Evolutionary conservation across 2,329 filamentous ascomycete species (phyloP), one percentile per base, ranked within the genome.

Genomic region (Nothophoma quercina): DNA sequence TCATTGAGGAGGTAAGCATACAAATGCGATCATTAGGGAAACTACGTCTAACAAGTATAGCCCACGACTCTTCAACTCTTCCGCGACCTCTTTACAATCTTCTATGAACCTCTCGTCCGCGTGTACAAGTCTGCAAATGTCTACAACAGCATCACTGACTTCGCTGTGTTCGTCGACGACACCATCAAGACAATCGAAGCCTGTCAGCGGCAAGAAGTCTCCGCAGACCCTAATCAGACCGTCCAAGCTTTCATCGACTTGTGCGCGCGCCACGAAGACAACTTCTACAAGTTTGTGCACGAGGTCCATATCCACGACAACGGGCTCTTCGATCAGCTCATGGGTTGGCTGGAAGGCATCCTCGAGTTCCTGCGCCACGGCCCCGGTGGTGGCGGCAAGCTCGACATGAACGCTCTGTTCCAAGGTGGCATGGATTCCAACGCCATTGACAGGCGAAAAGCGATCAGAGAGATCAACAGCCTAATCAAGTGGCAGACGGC

Each of bases 51-150:
- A 72, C 60, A 30, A 1, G 3, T 18, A 10, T 51, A 80, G 78
- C 91, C 95, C 0, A 93, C 93, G n/a, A 98, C 95, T 0, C 81
- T 99, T n/a, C 89, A 96, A 70, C 83, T 99, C 22, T 95, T 99
- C 83, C 87, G 92, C 39, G 95, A 99, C 68, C 83, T 99, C 19
- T 98, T 99, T 74, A 96, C 92, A 26, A 98, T 99, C 71, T 99
- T 99, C 78, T 99, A 99, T 76, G 95, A 99, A 72, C 95, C 95
- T 0, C 86, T 99, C 18, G 91, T 99, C 13, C 85, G 95, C 39
- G 95, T 99, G 0, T 99, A 99, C 82, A 99, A 98, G 77, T 96
- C 93, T 16, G 95, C 95, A 60, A 99, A 98, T 65, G 93, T 99
- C 21, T 98, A 98, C 81, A 95, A 87, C 79, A 96, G 90, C 70